Evolutionary conservation across 2,329 filamentous ascomycete genomes (phyloP), one percentile per base, ranked within the genome.

Genomic region (Alternaria sp.): DNA sequence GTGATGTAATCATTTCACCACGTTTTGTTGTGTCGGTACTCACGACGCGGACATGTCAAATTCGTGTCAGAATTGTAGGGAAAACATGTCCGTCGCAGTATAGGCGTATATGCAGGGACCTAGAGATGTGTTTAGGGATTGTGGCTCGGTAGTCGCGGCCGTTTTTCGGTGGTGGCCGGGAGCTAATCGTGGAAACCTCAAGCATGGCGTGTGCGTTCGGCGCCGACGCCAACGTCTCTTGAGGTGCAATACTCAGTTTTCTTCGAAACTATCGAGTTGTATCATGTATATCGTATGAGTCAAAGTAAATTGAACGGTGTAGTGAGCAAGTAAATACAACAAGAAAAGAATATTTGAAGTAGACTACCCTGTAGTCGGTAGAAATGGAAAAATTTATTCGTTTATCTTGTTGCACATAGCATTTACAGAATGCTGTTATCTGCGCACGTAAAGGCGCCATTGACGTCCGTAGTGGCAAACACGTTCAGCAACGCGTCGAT

Each of bases 371-470:
- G 18, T 36, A 36, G 46, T 7, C 30, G 14, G 30, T 48, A 24
- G 24, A 4, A 24, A 22, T 24, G 5, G 22, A 7, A 36, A 49
- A 6, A 16, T 53, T 24, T 14, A 34, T 53, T 43, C 26, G 9
- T 53, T 18, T 53, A 43, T 53, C 5, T 18, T 9, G 26, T 2
- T 20, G 9, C n/a, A 30, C 32, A 0, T 6, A 38, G 7, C 16
- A 14, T 14, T 75, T 57, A 66, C 54, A 73, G 36, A 59, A 64
- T 47, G 32, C 68, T 67, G 41, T 74, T 74, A 24, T 74, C 69
- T 18, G 71, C 70, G 54, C 71, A 74, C 28, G 70, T 74, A 56
- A 74, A 74, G 1, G 66, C 67, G 9, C 71, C 70, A 34, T 73
- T 72, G 8, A 74, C 66, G 18, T 68, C 59, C 3, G 70, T 68